Conservation (phyloP, 148 eudicot species). For the Cornus florida region DNA sequence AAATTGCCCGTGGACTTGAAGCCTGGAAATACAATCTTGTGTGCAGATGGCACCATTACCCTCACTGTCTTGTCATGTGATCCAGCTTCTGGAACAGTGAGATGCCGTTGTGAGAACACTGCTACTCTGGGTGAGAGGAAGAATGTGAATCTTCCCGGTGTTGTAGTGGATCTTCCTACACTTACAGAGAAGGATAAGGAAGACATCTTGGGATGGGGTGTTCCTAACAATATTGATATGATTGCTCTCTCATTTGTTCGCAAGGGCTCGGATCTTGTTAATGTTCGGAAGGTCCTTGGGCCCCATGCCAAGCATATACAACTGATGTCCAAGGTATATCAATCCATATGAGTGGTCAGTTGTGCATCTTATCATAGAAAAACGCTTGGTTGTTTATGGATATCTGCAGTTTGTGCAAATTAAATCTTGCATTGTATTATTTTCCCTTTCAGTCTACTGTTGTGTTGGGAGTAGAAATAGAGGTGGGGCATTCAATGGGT, state of each 20-base stretch:
- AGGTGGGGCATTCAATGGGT: too few species aligned
- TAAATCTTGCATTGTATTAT: too few species aligned
- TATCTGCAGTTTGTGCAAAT: not conserved
- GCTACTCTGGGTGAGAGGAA: conserved; percentile 64
- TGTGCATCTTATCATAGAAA: not conserved
- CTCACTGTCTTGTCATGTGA: conserved; percentile 66
- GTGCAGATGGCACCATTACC: conserved; percentile 73
- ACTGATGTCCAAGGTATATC: conserved; percentile 64
- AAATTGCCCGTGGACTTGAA: conserved; percentile 62
- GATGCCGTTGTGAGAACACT: conserved; percentile 67
- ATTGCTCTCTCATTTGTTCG: conserved; percentile 77
- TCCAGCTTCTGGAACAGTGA: conserved; percentile 54
- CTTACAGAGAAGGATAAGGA: conserved; percentile 73
- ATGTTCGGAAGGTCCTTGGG: conserved; percentile 66
- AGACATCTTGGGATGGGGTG: conserved; percentile 71
- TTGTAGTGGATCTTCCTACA: conserved; percentile 72
- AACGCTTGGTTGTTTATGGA: not conserved
- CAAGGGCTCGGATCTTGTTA: conserved; percentile 73
- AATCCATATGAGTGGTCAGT: not conserved
- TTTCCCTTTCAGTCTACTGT: too few species aligned
- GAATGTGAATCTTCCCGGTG: conserved; percentile 75
- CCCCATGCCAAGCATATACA: conserved; percentile 53
- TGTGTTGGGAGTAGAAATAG: too few species aligned
- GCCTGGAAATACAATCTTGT: conserved; percentile 61
- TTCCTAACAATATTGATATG: conserved; percentile 71